Evolutionary conservation across 1,139 yeast species (phyloP).

Genomic region (Entelexis sorbosivorans): DNA sequence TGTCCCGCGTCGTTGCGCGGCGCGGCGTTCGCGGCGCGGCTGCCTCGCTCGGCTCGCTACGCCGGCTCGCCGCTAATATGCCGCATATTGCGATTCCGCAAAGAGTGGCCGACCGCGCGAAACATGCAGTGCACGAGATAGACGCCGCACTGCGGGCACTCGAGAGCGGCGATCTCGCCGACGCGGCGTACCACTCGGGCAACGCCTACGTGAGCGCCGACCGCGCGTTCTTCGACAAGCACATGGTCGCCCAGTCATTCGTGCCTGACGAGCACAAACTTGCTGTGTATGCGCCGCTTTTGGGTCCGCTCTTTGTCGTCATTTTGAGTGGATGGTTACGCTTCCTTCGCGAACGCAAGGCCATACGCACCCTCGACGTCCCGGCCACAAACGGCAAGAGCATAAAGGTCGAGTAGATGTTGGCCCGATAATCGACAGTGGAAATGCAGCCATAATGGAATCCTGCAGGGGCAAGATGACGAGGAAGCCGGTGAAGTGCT

Average conservation of each 20-base stretch:
- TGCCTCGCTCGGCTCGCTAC: slow-evolving; percentile 57
- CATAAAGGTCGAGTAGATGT: too few relatives aligned
- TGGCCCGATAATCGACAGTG: too few relatives aligned
- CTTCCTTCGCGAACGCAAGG: slow-evolving; percentile 8
- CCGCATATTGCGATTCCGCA: slow-evolving; percentile 75
- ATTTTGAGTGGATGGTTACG: slow-evolving; percentile 40
- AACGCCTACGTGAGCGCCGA: slow-evolving; percentile 49
- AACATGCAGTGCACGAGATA: slow-evolving; percentile 35
- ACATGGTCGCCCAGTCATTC: slow-evolving; percentile 88
- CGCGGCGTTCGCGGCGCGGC: slow-evolving; percentile 42
- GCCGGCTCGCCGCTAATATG: slow-evolving; percentile 55
- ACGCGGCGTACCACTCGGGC: slow-evolving; percentile 46
- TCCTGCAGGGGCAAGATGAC: too few relatives aligned
- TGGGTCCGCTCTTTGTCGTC: slow-evolving; percentile 79
- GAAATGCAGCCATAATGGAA: too few relatives aligned
- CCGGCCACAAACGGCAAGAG: too few relatives aligned
- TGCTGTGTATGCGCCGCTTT: slow-evolving; percentile 80
- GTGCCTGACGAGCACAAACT: slow-evolving; percentile 92
- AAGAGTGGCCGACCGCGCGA: slow-evolving; percentile 42
- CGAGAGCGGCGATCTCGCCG: slow-evolving; percentile 32
- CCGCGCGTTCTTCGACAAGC: slow-evolving; percentile 79
- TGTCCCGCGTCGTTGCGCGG: slow-evolving; percentile 47
- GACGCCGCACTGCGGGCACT: slow-evolving; percentile 24
- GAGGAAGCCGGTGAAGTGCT: too few relatives aligned
- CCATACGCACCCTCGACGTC: not conserved